Evolutionary conservation across 768 basidiomycete genomes (phyloP), one percentile per base, ranked within the genome.

Genomic region (Lactarius indigo): DNA sequence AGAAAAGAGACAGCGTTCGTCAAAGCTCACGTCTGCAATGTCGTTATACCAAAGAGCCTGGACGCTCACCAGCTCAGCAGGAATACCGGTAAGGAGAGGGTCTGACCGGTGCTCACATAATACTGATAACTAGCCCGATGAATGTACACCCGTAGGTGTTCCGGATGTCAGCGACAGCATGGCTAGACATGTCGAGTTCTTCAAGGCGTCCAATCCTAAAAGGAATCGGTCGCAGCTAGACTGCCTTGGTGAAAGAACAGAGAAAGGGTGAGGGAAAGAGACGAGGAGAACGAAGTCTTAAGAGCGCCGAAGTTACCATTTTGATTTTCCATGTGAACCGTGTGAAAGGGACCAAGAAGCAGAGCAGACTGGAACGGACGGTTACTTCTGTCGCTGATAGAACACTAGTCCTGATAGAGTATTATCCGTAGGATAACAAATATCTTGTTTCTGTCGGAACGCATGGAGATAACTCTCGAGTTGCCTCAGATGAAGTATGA

Each of bases 41-140:
- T 13, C 8, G 64, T 55, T 23, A 60, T 20, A 18, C 64, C 64
- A 56, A 55, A 44, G 26, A 65, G 50, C 6, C 64, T 65, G 33
- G 10, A n/a, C 5, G 23, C 41, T 42, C 5, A 6, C 44, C 30
- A 30, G 23, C 0, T 65, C 12, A 56, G 28, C 8, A 41, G 26
- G 7, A 26, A 28, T 28, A 55, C 35, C 10, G 52, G 18, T 1
- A 33, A 17, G n/a, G 20, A 33, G n/a, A 39, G n/a, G 6, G 4
- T 1, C 44, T 1, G 10, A 47, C 10, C 0, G 41, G 15, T 23
- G n/a, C 64, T n/a, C 41, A 65, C 64, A 60, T 9, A 10, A 30
- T 4, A 23, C 64, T 65, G 39, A 60, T 20, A 56, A 65, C 15
- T 9, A 65, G 20, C 15, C 64, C 64, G 1, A 60, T 18, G 52